Percentiles rank a stretch among this genome's conserved stretches.
Evolutionary conservation across 495 filamentous ascomycete species (phyloP).

Genomic region (Aspergillus sclerotioniger): DNA sequence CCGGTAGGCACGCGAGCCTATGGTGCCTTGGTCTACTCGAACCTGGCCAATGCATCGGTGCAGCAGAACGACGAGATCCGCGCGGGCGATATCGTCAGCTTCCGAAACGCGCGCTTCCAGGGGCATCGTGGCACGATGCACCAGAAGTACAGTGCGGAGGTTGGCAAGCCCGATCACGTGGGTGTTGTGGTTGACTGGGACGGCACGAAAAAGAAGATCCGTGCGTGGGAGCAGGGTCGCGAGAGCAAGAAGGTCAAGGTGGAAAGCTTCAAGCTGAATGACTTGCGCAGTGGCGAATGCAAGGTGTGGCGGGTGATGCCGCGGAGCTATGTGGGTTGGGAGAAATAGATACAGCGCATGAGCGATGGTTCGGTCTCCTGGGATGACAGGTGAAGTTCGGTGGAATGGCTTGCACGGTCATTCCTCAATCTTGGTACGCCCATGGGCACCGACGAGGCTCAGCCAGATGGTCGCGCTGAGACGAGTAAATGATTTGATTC

Average conservation of each 20-base stretch:
- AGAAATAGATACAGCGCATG: slow-evolving; percentile 31
- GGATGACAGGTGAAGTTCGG: slow-evolving; percentile 6
- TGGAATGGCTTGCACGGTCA: slow-evolving; percentile 8
- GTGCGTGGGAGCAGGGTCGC: slow-evolving; percentile 91
- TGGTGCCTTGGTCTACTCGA: slow-evolving; percentile 88
- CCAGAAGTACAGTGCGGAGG: slow-evolving; percentile 84
- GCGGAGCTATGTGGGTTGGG: slow-evolving; percentile 89
- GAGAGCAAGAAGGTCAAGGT: slow-evolving; percentile 93
- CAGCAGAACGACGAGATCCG: slow-evolving; percentile 92
- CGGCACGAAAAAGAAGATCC: slow-evolving; percentile 95
- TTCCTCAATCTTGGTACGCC: slow-evolving; percentile 4
- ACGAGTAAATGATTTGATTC: slow-evolving; percentile 26
- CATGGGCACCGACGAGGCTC: slow-evolving; percentile 1
- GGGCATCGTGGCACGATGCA: slow-evolving; percentile 95
- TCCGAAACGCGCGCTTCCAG: slow-evolving; percentile 93
- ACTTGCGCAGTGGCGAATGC: slow-evolving; percentile 89
- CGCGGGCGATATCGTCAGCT: slow-evolving; percentile 86
- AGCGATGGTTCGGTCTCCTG: background rate
- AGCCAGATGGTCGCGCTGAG: slow-evolving; percentile 8
- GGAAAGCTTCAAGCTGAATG: slow-evolving; percentile 90
- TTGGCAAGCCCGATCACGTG: slow-evolving; percentile 91
- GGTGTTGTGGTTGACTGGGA: slow-evolving; percentile 98
- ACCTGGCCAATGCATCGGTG: slow-evolving; percentile 88
- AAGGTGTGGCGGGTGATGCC: slow-evolving; percentile 98
- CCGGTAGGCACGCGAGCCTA: slow-evolving; percentile 86